These are phyloP conservation scores for Schwanniomyces occidentalis DNA, from an alignment of 805 yeast genomes.

Conservation along the genomic window DNA sequence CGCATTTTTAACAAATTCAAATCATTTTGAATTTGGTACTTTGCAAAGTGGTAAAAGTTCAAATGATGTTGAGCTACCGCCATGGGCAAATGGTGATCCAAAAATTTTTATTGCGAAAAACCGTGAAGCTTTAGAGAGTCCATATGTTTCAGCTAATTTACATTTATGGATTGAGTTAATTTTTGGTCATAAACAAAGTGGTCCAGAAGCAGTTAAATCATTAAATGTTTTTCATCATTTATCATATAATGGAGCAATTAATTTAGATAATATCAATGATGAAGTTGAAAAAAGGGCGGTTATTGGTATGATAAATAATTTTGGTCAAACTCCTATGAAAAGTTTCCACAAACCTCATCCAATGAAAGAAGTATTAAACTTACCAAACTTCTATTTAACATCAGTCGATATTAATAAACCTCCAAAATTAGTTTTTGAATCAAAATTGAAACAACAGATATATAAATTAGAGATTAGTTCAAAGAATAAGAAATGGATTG, in stretches of 20 bases:
- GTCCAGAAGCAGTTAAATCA: conserved; percentile 62
- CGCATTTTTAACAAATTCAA: conserved; percentile 68
- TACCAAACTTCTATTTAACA: conserved; percentile 38
- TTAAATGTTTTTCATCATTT: conserved; percentile 81
- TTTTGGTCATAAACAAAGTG: conserved; percentile 80
- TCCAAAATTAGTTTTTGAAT: conserved; percentile 46
- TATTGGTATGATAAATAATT: conserved; percentile 84
- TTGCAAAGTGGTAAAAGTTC: conserved; percentile 63
- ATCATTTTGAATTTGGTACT: conserved; percentile 67
- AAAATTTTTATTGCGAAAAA: conserved; percentile 70
- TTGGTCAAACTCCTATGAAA: conserved; percentile 87
- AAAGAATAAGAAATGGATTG: conserved; percentile 50
- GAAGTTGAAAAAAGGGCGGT: conserved; percentile 73
- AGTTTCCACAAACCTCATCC: conserved; percentile 72
- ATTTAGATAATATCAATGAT: conserved; percentile 71
- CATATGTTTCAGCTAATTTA: conserved; percentile 71
- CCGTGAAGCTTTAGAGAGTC: conserved; percentile 81
- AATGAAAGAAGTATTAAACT: conserved; percentile 36
- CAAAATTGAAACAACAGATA: conserved; percentile 41
- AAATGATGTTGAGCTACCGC: conserved; percentile 69
- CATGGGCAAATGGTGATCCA: conserved; percentile 83
- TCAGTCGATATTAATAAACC: conserved; percentile 23
- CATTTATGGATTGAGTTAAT: conserved; percentile 85
- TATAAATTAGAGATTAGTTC: conserved; percentile 46
- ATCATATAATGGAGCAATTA: conserved; percentile 82